Percentiles rank a stretch among this genome's conserved stretches.
phyloP scores from a whole-genome alignment of 2,329 filamentous ascomycete species.

The Incumbomyces lentus region DNA sequence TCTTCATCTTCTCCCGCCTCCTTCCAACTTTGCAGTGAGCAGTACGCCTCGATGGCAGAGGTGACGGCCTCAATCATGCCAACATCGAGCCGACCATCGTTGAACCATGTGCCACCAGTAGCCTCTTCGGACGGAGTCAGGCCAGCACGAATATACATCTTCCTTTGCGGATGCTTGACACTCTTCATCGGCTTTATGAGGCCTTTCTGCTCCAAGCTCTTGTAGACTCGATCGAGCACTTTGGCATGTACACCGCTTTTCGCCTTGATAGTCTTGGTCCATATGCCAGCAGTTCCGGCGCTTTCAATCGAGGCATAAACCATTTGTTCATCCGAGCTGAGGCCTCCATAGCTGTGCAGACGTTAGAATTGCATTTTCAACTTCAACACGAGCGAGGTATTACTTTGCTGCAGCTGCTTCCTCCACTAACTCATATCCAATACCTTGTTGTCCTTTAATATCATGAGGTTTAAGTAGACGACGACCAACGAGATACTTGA shows the following conservation, averaged over 20 bases:
- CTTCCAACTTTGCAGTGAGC: constrained; percentile 63
- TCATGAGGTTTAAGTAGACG: constrained; percentile 37
- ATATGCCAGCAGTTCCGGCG: constrained; percentile 74
- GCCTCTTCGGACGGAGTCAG: constrained; percentile 80
- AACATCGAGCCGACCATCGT: constrained; percentile 74
- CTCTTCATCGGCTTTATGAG: constrained; percentile 85
- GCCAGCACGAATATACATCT: constrained; percentile 88
- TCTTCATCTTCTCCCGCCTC: constrained; percentile 29
- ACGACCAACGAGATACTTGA: constrained; percentile 36
- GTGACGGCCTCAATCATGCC: constrained; percentile 71
- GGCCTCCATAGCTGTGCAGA: constrained; percentile 26
- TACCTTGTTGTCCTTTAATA: constrained; percentile 28
- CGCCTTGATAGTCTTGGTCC: constrained; percentile 74
- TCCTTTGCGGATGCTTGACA: constrained; percentile 80
- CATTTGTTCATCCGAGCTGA: constrained; percentile 58
- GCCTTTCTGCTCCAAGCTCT: constrained; percentile 68
- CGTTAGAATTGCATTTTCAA: constrained; percentile 10
- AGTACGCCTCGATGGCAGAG: constrained; percentile 51
- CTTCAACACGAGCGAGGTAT: not conserved
- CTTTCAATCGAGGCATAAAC: constrained; percentile 86
- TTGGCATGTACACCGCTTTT: constrained; percentile 75
- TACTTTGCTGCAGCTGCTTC: constrained; percentile 31
- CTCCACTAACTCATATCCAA: constrained; percentile 39
- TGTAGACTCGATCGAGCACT: constrained; percentile 69
- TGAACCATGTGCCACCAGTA: constrained; percentile 86